A percentile compares a stretch with the other conserved stretches of the same genome.
Evolutionary conservation across 2,329 filamentous ascomycete species (phyloP).

Genomic region (Pyrenophora graminea): DNA sequence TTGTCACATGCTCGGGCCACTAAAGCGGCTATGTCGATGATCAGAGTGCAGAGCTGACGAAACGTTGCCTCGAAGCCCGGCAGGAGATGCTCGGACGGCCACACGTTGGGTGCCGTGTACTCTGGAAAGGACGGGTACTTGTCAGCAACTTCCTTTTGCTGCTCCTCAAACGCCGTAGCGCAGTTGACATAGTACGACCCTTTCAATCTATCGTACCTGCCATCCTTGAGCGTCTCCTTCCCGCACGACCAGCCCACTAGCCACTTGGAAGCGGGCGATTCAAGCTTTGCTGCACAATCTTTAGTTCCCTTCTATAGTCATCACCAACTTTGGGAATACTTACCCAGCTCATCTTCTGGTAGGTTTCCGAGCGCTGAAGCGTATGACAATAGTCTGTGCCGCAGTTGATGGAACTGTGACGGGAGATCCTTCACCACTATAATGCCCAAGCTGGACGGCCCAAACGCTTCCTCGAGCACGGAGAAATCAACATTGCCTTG

Average conservation of each 20-base stretch:
- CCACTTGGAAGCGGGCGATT: constrained; percentile 60
- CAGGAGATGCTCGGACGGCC: constrained; percentile 71
- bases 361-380: constrained; percentile 88
- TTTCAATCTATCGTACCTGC: constrained; percentile 77
- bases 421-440: constrained; percentile 90
- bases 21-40: constrained; percentile 86
- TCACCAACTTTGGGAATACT: constrained; percentile 7
- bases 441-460: constrained; percentile 86
- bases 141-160: constrained; percentile 54
- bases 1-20: constrained; percentile 89
- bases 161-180: constrained; percentile 64
- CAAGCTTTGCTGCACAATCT: constrained; percentile 47
- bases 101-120: constrained; percentile 88
- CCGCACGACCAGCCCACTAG: constrained; percentile 77
- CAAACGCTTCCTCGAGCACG: constrained; percentile 78
- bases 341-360: constrained; percentile 71
- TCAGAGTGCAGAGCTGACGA: constrained; percentile 75
- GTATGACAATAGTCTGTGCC: constrained; percentile 78
- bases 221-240: constrained; percentile 79
- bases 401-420: constrained; percentile 68
- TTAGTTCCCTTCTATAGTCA: neutral
- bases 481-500: constrained; percentile 69
- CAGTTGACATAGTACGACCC: constrained; percentile 86
- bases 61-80: constrained; percentile 76
- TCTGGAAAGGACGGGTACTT: constrained; percentile 74